Conservation (phyloP, 2,329 filamentous ascomycete species). For the Colletotrichum sp. region DNA sequence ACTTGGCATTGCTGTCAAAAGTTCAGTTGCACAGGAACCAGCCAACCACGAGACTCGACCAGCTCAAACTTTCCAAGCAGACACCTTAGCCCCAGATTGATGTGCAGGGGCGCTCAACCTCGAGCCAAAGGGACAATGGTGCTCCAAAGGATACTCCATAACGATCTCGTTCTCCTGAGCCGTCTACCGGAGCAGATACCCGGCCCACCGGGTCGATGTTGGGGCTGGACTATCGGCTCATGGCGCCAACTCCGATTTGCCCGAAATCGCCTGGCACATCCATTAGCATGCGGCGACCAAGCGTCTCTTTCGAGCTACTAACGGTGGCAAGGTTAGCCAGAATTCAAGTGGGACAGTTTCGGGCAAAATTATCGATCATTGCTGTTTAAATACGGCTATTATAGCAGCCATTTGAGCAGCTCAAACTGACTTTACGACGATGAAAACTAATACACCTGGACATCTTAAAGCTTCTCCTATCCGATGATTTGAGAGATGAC, state of each 20-base stretch:
- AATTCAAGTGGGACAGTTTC: background rate
- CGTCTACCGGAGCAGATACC: background rate
- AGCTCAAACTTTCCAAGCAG: background rate
- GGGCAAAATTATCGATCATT: background rate
- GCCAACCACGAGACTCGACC: background rate
- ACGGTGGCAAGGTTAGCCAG: background rate
- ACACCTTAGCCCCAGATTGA: background rate
- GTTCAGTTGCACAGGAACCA: background rate
- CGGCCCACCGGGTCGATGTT: background rate
- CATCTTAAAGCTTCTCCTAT: background rate
- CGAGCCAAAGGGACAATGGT: background rate
- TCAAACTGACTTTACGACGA: background rate
- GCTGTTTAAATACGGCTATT: background rate
- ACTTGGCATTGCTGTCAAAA: background rate
- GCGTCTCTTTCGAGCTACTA: background rate
- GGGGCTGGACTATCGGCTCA: background rate
- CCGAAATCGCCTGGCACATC: background rate
- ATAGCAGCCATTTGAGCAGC: background rate
- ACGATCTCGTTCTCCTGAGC: background rate
- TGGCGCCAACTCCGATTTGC: background rate
- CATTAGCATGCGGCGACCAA: background rate
- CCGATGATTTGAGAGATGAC: background rate
- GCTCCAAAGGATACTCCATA: background rate
- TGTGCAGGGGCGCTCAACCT: background rate
- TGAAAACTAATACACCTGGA: background rate